Conservation (phyloP, 1,284 basidiomycete genomes). For the Heterobasidion annosum region DNA sequence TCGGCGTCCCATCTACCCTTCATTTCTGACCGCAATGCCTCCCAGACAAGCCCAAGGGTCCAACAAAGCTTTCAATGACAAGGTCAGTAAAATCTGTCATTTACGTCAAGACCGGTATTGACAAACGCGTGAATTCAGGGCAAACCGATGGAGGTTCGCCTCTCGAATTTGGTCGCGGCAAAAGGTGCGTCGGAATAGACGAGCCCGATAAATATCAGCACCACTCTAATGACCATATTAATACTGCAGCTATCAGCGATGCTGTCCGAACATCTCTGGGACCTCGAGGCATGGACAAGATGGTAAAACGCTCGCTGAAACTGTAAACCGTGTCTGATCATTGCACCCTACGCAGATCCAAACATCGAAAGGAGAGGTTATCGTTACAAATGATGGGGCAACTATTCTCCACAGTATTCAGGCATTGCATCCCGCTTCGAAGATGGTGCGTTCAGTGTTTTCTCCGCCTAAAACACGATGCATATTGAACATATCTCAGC, state of each 20-base stretch:
- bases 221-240: slow-evolving; percentile 9
- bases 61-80: slow-evolving; percentile 79
- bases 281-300: slow-evolving; percentile 99
- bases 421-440: slow-evolving; percentile 95
- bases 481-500: slow-evolving; percentile 31
- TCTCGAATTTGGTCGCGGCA: slow-evolving; percentile 94
- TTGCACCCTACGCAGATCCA: slow-evolving; percentile 65
- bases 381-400: slow-evolving; percentile 98
- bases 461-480: neutral
- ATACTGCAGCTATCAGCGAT: slow-evolving; percentile 82
- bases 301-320: slow-evolving; percentile 43
- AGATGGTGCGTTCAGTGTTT: slow-evolving; percentile 64
- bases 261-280: slow-evolving; percentile 96
- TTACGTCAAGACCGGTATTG: neutral
- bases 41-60: slow-evolving; percentile 22
- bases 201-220: neutral
- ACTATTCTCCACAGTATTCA: slow-evolving; percentile 98
- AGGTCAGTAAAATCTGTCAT: slow-evolving; percentile 30
- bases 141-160: slow-evolving; percentile 88
- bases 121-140: slow-evolving; percentile 43
- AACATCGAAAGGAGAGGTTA: slow-evolving; percentile 93
- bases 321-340: neutral
- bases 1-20: neutral
- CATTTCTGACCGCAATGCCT: neutral
- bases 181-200: slow-evolving; percentile 50